A percentile compares a stretch with the other conserved stretches of the same genome.
phyloP scores from a whole-genome alignment of 225 moss, liverwort and hornwort species.

The Polytrichum commune region DNA sequence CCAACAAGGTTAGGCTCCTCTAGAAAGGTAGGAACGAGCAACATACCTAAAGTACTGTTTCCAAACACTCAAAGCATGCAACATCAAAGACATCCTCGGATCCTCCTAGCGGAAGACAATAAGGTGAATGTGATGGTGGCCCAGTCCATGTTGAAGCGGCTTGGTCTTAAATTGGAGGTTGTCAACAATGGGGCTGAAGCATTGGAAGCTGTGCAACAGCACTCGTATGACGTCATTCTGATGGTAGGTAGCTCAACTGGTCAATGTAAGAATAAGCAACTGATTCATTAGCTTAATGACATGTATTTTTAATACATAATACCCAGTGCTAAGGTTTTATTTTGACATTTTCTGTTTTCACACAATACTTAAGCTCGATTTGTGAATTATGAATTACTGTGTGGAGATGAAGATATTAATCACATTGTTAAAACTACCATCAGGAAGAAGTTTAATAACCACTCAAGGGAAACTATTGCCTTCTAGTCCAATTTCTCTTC shows the following conservation, averaged over 20 bases:
- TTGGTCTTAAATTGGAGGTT: slow-evolving; percentile 80
- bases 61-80: not conserved
- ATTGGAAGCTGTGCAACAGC: slow-evolving; percentile 56
- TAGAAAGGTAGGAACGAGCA: slow-evolving; percentile 20
- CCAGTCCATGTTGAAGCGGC: slow-evolving; percentile 74
- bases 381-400: too few species aligned
- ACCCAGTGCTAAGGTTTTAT: too few species aligned
- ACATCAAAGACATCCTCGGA: slow-evolving; percentile 24
- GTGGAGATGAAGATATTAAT: too few species aligned
- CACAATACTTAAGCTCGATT: too few species aligned
- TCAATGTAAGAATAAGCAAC: too few species aligned
- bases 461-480: too few species aligned
- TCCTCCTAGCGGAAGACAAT: slow-evolving; percentile 61
- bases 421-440: too few species aligned
- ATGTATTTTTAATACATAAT: too few species aligned
- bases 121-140: slow-evolving; percentile 85
- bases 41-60: not conserved
- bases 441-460: too few species aligned
- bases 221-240: slow-evolving; percentile 62
- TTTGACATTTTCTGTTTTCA: too few species aligned
- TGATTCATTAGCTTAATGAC: too few species aligned
- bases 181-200: slow-evolving; percentile 79
- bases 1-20: slow-evolving; percentile 2
- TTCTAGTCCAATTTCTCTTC: too few species aligned
- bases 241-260: slow-evolving; percentile 50